Evolutionary conservation across 768 basidiomycete genomes (phyloP).

Genomic region (Russula olivacea): DNA sequence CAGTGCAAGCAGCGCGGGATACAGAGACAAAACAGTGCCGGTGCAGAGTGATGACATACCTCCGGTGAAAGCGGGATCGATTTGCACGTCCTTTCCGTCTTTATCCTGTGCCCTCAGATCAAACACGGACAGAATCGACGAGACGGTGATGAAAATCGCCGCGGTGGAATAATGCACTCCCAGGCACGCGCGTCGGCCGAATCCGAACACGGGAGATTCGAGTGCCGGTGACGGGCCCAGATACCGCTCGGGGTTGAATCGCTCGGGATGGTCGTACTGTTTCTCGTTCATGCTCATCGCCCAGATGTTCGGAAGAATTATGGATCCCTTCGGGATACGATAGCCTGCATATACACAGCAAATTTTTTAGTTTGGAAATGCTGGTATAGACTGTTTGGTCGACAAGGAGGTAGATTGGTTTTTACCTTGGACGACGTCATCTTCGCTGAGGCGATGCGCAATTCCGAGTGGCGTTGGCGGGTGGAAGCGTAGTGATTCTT

Average conservation of each 20-base stretch:
- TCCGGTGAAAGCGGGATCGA: slow-evolving; percentile 22
- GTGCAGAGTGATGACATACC: slow-evolving; percentile 8
- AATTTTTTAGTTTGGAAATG: not conserved
- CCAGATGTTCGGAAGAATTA: slow-evolving; percentile 34
- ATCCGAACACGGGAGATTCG: slow-evolving; percentile 23
- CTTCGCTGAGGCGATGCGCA: slow-evolving; percentile 32
- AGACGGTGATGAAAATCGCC: slow-evolving; percentile 21
- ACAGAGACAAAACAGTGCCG: no score
- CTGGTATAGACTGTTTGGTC: not conserved
- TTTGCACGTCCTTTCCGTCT: slow-evolving; percentile 14
- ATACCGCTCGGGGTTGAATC: slow-evolving; percentile 21
- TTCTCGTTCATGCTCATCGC: slow-evolving; percentile 24
- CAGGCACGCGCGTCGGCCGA: slow-evolving; percentile 22
- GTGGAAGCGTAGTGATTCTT: slow-evolving; percentile 24
- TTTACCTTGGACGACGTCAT: slow-evolving; percentile 30
- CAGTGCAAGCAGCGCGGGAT: no score
- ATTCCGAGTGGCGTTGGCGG: slow-evolving; percentile 27
- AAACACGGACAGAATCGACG: slow-evolving; percentile 21
- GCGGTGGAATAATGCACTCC: slow-evolving; percentile 21
- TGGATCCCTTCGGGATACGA: slow-evolving; percentile 33
- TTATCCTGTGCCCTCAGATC: slow-evolving; percentile 19
- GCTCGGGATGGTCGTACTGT: slow-evolving; percentile 16
- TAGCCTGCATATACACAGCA: slow-evolving; percentile 26
- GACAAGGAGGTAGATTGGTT: not conserved
- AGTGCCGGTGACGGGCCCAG: slow-evolving; percentile 13